Evolutionary conservation across 1,139 yeast species (phyloP).

Genomic region (Suhomyces bolitotheri): DNA sequence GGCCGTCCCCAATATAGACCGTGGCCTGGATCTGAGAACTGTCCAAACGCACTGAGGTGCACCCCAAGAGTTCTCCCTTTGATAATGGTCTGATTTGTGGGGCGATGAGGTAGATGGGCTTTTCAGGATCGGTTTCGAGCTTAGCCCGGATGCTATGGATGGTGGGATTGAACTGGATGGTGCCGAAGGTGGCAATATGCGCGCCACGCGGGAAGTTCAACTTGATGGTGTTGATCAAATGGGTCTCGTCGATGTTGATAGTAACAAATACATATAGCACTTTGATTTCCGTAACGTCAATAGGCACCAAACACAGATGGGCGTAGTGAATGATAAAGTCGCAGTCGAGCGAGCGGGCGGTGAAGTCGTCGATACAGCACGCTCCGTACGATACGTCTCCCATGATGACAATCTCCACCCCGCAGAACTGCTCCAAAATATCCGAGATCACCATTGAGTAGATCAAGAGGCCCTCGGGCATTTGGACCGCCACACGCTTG

Average conservation of each 20-base stretch:
- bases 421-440: slow-evolving; percentile 87
- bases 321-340: slow-evolving; percentile 97
- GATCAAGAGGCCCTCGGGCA: slow-evolving; percentile 95
- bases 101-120: slow-evolving; percentile 65
- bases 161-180: slow-evolving; percentile 95
- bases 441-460: slow-evolving; percentile 87
- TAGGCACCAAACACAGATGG: slow-evolving; percentile 94
- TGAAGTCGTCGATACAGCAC: slow-evolving; percentile 95
- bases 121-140: slow-evolving; percentile 48
- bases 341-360: slow-evolving; percentile 90
- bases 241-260: slow-evolving; percentile 81
- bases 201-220: slow-evolving; percentile 66
- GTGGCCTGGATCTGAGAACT: slow-evolving; percentile 68
- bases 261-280: slow-evolving; percentile 95
- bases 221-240: slow-evolving; percentile 72
- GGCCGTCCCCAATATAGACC: slow-evolving; percentile 93
- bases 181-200: slow-evolving; percentile 81
- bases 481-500: slow-evolving; percentile 81
- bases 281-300: slow-evolving; percentile 85
- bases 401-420: slow-evolving; percentile 88
- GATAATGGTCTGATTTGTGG: slow-evolving; percentile 94
- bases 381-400: slow-evolving; percentile 99
- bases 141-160: slow-evolving; percentile 74
- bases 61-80: slow-evolving; percentile 94
- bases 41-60: slow-evolving; percentile 84